Conservation (phyloP, 106 monocot genomes). For the Vanilla planifolia region DNA sequence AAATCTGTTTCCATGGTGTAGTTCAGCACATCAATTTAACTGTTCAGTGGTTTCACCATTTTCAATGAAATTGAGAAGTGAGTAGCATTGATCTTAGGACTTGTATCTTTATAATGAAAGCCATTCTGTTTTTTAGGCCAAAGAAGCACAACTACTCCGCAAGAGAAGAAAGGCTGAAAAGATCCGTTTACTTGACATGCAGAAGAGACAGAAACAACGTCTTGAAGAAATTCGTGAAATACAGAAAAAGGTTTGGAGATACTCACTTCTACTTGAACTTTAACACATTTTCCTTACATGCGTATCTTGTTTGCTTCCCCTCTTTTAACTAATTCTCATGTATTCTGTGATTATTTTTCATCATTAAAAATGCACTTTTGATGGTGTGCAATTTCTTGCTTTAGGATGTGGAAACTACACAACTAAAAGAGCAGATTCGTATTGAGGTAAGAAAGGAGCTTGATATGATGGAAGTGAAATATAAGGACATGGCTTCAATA, state of each 20-base stretch:
- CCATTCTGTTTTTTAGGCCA: constrained; percentile 35
- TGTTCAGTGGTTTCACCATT: no score
- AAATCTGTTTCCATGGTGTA: no score
- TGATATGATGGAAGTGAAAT: constrained; percentile 43
- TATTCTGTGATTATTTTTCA: neutral
- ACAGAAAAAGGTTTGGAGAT: constrained; percentile 65
- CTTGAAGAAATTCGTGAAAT: constrained; percentile 81
- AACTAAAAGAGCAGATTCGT: constrained; percentile 65
- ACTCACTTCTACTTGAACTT: neutral
- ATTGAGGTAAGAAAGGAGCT: constrained; percentile 63
- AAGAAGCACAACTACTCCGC: constrained; percentile 68
- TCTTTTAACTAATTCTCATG: neutral
- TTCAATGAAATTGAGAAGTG: no score
- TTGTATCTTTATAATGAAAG: no score
- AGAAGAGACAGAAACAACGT: constrained; percentile 84
- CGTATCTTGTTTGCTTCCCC: neutral
- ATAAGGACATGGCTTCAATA: constrained; percentile 75
- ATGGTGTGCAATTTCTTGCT: neutral
- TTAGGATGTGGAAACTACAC: constrained; percentile 75
- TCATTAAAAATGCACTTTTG: no score
- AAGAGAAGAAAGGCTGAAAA: constrained; percentile 62
- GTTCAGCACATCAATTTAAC: no score
- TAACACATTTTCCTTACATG: neutral
- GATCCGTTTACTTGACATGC: constrained; percentile 70
- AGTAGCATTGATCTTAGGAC: no score